phyloP scores from a whole-genome alignment of 148 eudicot species.

The Cornus florida region DNA sequence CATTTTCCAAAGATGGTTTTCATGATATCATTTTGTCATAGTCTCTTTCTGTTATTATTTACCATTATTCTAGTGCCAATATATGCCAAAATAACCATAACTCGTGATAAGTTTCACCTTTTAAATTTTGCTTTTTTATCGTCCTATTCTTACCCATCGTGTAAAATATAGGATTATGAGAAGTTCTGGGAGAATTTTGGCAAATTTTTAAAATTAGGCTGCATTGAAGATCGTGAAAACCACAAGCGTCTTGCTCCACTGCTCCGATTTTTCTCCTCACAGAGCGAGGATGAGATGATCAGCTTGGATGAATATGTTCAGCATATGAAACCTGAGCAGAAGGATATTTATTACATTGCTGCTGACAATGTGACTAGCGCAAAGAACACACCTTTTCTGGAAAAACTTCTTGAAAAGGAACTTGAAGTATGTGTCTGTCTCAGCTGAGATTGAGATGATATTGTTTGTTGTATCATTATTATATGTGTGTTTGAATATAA shows the following conservation, averaged over 20 bases:
- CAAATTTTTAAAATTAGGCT: conserved; percentile 86
- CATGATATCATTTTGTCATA: neutral
- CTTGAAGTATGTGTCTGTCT: conserved; percentile 61
- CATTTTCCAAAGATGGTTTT: neutral
- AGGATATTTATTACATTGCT: conserved; percentile 86
- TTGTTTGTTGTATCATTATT: neutral
- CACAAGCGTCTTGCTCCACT: conserved; percentile 97
- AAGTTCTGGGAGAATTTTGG: conserved; percentile 96
- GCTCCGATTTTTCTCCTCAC: conserved; percentile 89
- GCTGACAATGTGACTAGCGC: conserved; percentile 93
- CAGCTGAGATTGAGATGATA: neutral
- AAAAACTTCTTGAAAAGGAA: conserved; percentile 85
- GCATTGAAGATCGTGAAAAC: conserved; percentile 88
- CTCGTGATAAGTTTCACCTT: neutral
- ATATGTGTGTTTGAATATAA: neutral
- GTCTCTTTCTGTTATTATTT: neutral
- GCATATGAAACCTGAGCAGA: conserved; percentile 95
- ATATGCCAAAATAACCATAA: neutral
- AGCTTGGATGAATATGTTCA: conserved; percentile 94
- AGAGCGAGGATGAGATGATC: conserved; percentile 79
- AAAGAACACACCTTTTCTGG: conserved; percentile 87
- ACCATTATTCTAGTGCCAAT: neutral
- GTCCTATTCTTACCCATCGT: neutral
- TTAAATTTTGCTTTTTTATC: conserved; percentile 1
- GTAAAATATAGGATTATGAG: conserved; percentile 65